Evolutionary conservation across 2,329 filamentous ascomycete species (phyloP).

Genomic region (Ophiobolus disseminans): DNA sequence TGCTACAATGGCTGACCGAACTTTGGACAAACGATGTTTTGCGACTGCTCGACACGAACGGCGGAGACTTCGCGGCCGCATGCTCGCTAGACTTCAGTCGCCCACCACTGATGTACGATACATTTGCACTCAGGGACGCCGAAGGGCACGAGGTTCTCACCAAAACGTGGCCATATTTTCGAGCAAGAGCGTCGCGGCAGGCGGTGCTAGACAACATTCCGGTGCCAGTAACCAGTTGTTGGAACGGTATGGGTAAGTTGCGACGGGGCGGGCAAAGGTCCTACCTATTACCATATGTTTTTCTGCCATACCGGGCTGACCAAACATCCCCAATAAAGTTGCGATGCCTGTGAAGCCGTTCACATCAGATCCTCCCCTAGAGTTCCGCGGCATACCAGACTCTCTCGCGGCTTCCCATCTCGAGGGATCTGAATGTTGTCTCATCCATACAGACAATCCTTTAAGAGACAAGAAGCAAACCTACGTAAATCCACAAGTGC

Average conservation of each 20-base stretch:
- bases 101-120: conserved; percentile 65
- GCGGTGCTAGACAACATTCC: conserved; percentile 53
- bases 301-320: too few relatives aligned
- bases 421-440: conserved; percentile 79
- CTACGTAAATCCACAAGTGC: conserved; percentile 17
- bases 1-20: neutral
- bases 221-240: conserved; percentile 67
- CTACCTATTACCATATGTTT: too few relatives aligned
- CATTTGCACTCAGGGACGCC: conserved; percentile 65
- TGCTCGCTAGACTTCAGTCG: conserved; percentile 66
- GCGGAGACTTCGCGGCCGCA: conserved; percentile 65
- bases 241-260: conserved; percentile 69
- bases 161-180: conserved; percentile 66
- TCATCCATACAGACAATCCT: conserved; percentile 75
- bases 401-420: conserved; percentile 65
- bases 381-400: conserved; percentile 69
- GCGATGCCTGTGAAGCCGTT: conserved; percentile 21
- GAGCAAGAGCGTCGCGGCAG: conserved; percentile 57
- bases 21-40: conserved; percentile 60
- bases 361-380: conserved; percentile 47
- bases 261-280: neutral
- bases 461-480: conserved; percentile 42
- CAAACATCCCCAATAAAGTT: conserved; percentile 36
- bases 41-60: conserved; percentile 62
- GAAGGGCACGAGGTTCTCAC: conserved; percentile 59